Evolutionary conservation across 108 stramenopile species (phyloP).

Genomic region (Cylindrotheca closterium): DNA sequence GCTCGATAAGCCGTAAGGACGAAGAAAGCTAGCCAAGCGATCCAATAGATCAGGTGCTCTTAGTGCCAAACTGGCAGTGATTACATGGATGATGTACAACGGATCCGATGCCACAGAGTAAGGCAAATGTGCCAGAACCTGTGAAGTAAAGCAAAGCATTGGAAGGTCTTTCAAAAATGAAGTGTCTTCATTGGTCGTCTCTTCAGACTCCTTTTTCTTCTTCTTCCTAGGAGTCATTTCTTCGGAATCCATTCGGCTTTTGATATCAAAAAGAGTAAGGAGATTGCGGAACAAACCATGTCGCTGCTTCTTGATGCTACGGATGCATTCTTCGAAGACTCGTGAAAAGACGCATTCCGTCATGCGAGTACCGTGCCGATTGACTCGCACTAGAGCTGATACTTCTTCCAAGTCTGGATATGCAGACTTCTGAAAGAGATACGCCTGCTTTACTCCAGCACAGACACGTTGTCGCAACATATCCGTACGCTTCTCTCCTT

Average conservation of each 20-base stretch:
- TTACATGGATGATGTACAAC: slow-evolving; percentile 71
- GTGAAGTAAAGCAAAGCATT: slow-evolving; percentile 67
- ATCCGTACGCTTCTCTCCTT: slow-evolving; percentile 87
- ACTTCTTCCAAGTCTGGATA: slow-evolving; percentile 49
- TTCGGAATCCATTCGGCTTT: slow-evolving; percentile 2
- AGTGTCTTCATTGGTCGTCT: slow-evolving; percentile 3
- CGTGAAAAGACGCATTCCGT: slow-evolving; percentile 81
- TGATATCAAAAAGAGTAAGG: slow-evolving; percentile 41
- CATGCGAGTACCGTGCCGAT: slow-evolving; percentile 21
- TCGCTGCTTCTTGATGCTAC: slow-evolving; percentile 62
- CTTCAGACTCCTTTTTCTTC: slow-evolving; percentile 17
- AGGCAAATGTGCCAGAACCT: slow-evolving; percentile 81
- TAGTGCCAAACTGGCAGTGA: slow-evolving; percentile 55
- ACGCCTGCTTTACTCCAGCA: slow-evolving; percentile 75
- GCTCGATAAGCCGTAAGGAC: slow-evolving; percentile 39
- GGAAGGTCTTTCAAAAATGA: slow-evolving; percentile 41
- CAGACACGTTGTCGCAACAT: slow-evolving; percentile 79
- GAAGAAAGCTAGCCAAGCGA: slow-evolving; percentile 58
- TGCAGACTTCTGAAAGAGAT: slow-evolving; percentile 65
- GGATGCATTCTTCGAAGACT: slow-evolving; percentile 77
- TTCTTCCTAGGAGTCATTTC: background rate
- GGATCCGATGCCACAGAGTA: slow-evolving; percentile 73
- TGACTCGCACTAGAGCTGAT: slow-evolving; percentile 58
- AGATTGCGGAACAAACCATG: slow-evolving; percentile 66
- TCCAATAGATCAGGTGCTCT: slow-evolving; percentile 62